Base-by-base conservation (phyloP, 139 green algal genomes). In the Coelastrella sp. region DNA sequence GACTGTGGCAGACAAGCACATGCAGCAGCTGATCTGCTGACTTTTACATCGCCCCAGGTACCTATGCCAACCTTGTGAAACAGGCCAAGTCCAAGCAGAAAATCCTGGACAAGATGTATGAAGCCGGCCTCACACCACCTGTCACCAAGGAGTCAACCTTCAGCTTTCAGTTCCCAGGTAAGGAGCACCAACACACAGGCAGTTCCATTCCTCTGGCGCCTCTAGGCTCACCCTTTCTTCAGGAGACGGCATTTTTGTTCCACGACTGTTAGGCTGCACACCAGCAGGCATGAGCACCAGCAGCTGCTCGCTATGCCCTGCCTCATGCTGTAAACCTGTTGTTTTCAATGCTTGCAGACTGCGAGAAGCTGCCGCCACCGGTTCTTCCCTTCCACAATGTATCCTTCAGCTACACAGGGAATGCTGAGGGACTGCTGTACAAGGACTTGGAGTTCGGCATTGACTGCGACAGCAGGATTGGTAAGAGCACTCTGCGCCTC, bases 31-130 rank as follows among this genome's bases (percentile, higher is more conserved):
- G 49, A 70, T 10, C 35, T 57, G 74, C 58, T 57, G 7, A 17
- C 6, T 83, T 12, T 12, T 83, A 49, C 68, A 49, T 49, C 35
- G 14, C 61, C 61, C 15, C 91, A 94, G 92, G 93, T 91, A 96
- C 94, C 49, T 96, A 96, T 78, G 90, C 95, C 84, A 97, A 97
- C 90, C 91, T 97, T 84, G 95, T 96, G 72, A 95, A 95, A 89
- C 96, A 98, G 90, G 96, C 96, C 12, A 95, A 97, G 93, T 95
- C 90, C 61, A 98, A 97, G 92, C 94, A 98, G 92, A 98, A 98
- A 91, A 97, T 95, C 58, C 87, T 97, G 57, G 95, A 96, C 78
- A 98, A 97, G 91, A 96, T 97, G 94, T 91, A 90, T 7, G 89
- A 90, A 63, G 90, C 90, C 7, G 95, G 96, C 0, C 91, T 98